Evolutionary conservation across 495 filamentous ascomycete species (phyloP).

Genomic region (Aspergillus hancockii): DNA sequence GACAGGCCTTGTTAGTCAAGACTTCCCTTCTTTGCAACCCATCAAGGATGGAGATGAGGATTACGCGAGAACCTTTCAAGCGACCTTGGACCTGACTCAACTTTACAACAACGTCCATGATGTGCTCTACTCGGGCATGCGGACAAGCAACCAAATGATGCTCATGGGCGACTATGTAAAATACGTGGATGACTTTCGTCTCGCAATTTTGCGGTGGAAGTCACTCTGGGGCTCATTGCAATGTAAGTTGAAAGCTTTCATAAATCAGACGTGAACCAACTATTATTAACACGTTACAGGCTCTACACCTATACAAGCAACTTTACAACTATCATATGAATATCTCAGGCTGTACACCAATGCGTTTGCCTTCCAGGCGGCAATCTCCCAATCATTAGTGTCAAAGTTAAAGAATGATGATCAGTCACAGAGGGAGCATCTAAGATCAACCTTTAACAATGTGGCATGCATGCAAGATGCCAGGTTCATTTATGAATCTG

Average conservation of each 20-base stretch:
- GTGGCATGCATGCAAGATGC: slow-evolving; percentile 60
- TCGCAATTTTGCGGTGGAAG: slow-evolving; percentile 63
- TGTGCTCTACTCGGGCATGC: slow-evolving; percentile 64
- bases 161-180: slow-evolving; percentile 66
- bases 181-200: slow-evolving; percentile 66
- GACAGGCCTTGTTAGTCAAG: slow-evolving; percentile 58
- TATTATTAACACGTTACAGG: slow-evolving; percentile 36
- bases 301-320: slow-evolving; percentile 57
- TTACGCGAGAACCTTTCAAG: slow-evolving; percentile 63
- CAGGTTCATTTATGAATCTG: slow-evolving; percentile 62
- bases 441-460: slow-evolving; percentile 50
- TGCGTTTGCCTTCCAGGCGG: slow-evolving; percentile 67
- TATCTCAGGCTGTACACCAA: slow-evolving; percentile 66
- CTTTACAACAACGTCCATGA: slow-evolving; percentile 70
- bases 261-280: not conserved
- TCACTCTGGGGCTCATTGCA: slow-evolving; percentile 60
- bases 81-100: slow-evolving; percentile 63
- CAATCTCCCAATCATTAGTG: slow-evolving; percentile 58
- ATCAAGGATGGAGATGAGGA: slow-evolving; percentile 55
- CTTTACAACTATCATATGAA: slow-evolving; percentile 61
- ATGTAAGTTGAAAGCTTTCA: slow-evolving; percentile 35
- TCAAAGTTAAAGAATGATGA: slow-evolving; percentile 39
- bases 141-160: slow-evolving; percentile 64
- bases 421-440: slow-evolving; percentile 42
- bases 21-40: slow-evolving; percentile 62